Conservation (phyloP, 2,329 filamentous ascomycete genomes). For the Epichloe uncinata region DNA sequence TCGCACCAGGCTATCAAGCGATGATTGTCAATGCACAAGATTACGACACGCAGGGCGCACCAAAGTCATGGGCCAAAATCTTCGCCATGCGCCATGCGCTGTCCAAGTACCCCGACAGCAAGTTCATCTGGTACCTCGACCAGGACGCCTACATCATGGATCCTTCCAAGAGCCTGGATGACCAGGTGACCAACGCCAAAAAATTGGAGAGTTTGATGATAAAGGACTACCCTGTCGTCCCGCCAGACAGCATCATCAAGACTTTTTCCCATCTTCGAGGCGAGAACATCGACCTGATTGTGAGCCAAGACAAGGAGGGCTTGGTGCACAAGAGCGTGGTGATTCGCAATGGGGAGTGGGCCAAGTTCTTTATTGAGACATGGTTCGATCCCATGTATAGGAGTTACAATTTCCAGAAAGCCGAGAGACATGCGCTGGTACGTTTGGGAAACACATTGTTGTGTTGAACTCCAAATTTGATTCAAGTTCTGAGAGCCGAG, state of each 20-base stretch:
- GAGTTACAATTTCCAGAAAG: constrained; percentile 92
- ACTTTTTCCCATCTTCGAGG: constrained; percentile 75
- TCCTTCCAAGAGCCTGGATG: constrained; percentile 53
- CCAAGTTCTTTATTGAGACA: constrained; percentile 80
- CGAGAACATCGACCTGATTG: constrained; percentile 64
- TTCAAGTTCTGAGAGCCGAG: background rate
- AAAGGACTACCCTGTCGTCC: constrained; percentile 73
- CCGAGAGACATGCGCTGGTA: constrained; percentile 82
- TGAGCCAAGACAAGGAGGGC: constrained; percentile 76
- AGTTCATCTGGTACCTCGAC: constrained; percentile 80
- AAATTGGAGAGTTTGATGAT: constrained; percentile 70
- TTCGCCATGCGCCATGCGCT: constrained; percentile 84
- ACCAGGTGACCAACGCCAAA: constrained; percentile 53
- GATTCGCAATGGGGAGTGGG: constrained; percentile 75
- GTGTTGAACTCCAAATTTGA: background rate
- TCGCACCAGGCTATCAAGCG: constrained; percentile 46
- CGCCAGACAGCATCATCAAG: constrained; percentile 92
- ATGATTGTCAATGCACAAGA: constrained; percentile 69
- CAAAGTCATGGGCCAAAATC: constrained; percentile 60
- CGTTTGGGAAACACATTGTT: constrained; percentile 15
- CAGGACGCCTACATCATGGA: constrained; percentile 84
- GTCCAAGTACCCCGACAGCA: constrained; percentile 60
- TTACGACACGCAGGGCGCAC: constrained; percentile 53
- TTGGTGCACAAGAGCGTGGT: constrained; percentile 67
- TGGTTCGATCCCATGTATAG: constrained; percentile 95